Evolutionary conservation across 2,329 filamentous ascomycete genomes (phyloP).

Genomic region (Alternaria ventricosa): DNA sequence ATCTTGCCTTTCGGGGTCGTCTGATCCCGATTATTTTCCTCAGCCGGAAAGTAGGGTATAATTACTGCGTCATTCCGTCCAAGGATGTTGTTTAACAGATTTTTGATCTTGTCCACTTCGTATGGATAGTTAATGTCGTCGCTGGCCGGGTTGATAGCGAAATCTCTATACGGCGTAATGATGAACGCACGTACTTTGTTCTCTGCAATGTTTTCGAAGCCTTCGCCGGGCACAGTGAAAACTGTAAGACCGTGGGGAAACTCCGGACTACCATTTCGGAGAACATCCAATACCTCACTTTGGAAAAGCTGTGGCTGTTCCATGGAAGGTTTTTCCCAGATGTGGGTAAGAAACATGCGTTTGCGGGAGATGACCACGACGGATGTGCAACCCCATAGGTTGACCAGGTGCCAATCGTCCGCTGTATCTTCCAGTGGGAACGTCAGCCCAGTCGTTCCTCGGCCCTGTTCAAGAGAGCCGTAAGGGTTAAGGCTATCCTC

Average conservation of each 20-base stretch:
- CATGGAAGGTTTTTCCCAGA: background rate
- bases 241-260: background rate
- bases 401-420: background rate
- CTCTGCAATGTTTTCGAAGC: background rate
- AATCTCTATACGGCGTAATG: background rate
- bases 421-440: background rate
- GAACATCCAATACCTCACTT: background rate
- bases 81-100: background rate
- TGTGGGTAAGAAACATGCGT: background rate
- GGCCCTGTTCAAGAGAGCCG: background rate
- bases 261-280: background rate
- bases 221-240: background rate
- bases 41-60: background rate
- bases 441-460: background rate
- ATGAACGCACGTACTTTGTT: background rate
- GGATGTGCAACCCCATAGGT: background rate
- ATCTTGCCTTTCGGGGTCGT: background rate
- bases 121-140: background rate
- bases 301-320: background rate
- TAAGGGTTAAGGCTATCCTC: background rate
- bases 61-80: background rate
- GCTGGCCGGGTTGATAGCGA: background rate
- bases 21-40: background rate
- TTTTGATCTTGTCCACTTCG: background rate
- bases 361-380: background rate